Base-by-base conservation (phyloP, 352 stramenopile genomes). In the Pythium aquatile region DNA sequence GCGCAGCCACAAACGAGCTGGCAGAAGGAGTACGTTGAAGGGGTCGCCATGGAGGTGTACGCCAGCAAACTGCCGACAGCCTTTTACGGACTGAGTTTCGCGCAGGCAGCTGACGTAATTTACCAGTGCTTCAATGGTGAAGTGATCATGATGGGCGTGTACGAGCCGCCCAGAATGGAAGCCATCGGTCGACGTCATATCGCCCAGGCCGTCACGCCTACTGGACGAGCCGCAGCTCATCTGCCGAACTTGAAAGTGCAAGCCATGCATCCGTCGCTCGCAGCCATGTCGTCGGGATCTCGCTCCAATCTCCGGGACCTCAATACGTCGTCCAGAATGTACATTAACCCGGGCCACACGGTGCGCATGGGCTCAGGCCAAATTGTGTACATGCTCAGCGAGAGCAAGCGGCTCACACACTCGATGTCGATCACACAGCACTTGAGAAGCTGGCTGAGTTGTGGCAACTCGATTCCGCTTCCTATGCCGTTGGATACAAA, bases 311-410 rank as follows among this genome's bases (percentile, higher is more conserved):
- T 4, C 40, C 70, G n/a, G 24, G 7, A 37, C 17, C 26, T 66
- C 55, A 26, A 65, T 60, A 63, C 33, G 75, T 74, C 74, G 29
- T 82, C 24, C 16, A 26, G 35, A 30, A 68, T 66, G 39, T 73
- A 65, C 54, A 81, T 79, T 48, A 90, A 90, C 37, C 81, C 81
- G 5, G 78, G 81, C 3, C 73, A 64, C 40, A 80, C 74, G 5
- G 65, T 87, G 10, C 39, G 72, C 24, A 78, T 90, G 58, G 55
- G 44, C 9, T 33, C 66, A 2, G 75, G 73, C 2, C 78, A 88
- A 55, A 74, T 87, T 47, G 77, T 90, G 24, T 90, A 90, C 65
- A 70, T 90, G 33, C 68, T 90, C 61, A 88, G 81, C 42, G 81
- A 90, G 53, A 88, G 76, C 63, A 85, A 85, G 63, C 82, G 77